These are phyloP conservation scores for Globisporangium acanthophoron DNA, from an alignment of 352 stramenopile genomes.

Conservation along the genomic window DNA sequence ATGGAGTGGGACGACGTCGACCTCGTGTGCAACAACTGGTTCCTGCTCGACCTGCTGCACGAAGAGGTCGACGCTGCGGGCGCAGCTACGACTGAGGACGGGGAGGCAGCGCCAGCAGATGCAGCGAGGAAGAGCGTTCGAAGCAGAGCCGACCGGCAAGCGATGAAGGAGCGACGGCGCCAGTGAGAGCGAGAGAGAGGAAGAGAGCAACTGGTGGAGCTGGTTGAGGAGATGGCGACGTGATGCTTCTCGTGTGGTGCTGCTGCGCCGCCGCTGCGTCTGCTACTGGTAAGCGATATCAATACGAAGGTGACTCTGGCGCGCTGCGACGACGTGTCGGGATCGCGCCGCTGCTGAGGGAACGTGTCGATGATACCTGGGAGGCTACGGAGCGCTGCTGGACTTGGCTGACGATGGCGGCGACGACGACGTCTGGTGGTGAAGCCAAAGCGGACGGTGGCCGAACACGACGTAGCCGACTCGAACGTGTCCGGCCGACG, in stretches of 20 bases:
- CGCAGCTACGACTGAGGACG: background rate
- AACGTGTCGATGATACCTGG: background rate
- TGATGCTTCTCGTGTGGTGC: background rate
- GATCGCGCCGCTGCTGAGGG: background rate
- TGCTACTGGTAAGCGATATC: background rate
- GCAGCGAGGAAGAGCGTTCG: background rate
- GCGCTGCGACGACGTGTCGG: background rate
- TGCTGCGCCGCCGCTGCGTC: too few species aligned
- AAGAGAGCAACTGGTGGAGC: background rate
- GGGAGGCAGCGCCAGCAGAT: too few species aligned
- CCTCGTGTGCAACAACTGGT: conserved; percentile 37
- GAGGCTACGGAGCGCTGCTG: background rate
- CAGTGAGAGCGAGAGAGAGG: background rate
- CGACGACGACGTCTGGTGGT: background rate
- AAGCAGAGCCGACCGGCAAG: too few species aligned
- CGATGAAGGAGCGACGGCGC: background rate
- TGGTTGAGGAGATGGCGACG: background rate
- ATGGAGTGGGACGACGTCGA: conserved; percentile 27
- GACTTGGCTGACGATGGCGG: background rate
- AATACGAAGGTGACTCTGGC: background rate
- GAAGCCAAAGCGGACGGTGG: background rate
- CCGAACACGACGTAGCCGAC: background rate
- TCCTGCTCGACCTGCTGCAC: conserved; percentile 34
- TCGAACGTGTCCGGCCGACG: background rate
- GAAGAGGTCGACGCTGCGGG: conserved; percentile 1